phyloP scores from a whole-genome alignment of 2,329 filamentous ascomycete species.

The Sclerotiophoma versabilis region DNA sequence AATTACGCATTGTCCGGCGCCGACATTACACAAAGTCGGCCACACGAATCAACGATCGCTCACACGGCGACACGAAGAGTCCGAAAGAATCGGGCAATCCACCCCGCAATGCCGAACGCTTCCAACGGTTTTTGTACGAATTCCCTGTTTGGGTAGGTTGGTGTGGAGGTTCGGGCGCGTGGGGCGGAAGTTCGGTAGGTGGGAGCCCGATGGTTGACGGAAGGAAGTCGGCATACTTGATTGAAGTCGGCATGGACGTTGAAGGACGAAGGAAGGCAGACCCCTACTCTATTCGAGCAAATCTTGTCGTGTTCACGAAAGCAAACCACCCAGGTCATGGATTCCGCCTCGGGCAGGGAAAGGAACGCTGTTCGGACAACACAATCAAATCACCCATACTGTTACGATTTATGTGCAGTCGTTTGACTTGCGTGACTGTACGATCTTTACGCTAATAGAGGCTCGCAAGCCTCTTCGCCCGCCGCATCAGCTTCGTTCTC shows the following conservation, averaged over 20 bases:
- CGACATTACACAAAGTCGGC: conserved; percentile 8
- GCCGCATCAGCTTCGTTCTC: neutral
- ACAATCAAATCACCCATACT: too few relatives aligned
- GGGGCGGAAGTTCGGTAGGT: conserved; percentile 10
- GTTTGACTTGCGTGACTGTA: too few relatives aligned
- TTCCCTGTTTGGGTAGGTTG: conserved; percentile 9
- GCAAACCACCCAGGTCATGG: neutral
- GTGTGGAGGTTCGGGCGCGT: conserved; percentile 1
- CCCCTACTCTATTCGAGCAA: neutral
- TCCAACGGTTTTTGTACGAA: conserved; percentile 8
- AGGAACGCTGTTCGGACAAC: neutral
- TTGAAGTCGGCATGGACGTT: neutral
- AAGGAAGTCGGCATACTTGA: conserved; percentile 1
- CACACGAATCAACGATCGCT: neutral
- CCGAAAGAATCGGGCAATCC: conserved; percentile 17
- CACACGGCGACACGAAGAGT: conserved; percentile 1
- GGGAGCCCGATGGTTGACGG: conserved; percentile 7
- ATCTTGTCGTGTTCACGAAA: neutral
- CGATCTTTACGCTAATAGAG: neutral
- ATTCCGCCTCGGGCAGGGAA: neutral
- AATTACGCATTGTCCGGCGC: neutral
- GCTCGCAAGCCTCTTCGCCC: neutral
- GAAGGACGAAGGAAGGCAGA: neutral
- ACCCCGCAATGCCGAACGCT: conserved; percentile 19
- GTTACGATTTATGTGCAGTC: too few relatives aligned